Conservation (phyloP, 441 rosid species). For the Manihot esculenta region DNA sequence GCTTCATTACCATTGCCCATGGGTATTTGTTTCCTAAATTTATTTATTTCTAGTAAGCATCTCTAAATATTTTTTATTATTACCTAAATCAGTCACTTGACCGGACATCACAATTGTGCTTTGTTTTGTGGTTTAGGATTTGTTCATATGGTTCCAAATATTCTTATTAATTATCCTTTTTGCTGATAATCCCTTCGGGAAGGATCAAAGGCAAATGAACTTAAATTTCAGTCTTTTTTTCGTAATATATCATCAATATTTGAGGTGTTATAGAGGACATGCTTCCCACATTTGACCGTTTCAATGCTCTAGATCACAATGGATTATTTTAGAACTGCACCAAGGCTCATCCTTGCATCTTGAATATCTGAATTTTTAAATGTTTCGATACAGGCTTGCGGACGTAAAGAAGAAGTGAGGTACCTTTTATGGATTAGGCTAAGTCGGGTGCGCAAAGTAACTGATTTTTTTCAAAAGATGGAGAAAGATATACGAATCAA, state of each 20-base stretch:
- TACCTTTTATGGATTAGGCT: conserved; percentile 87
- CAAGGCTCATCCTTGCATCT: not conserved
- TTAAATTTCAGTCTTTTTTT: not conserved
- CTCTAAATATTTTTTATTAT: not conserved
- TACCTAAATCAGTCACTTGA: not conserved
- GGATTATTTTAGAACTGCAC: not conserved
- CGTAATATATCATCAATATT: too few species aligned
- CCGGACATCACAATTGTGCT: not conserved
- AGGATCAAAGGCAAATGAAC: not conserved
- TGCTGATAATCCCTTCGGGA: not conserved
- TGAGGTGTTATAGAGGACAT: not conserved
- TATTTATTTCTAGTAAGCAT: too few species aligned
- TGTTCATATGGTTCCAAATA: not conserved
- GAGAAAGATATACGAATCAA: conserved; percentile 89
- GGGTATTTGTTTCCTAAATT: too few species aligned
- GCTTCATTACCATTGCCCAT: too few species aligned
- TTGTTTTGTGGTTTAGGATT: not conserved
- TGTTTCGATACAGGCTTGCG: conserved; percentile 47
- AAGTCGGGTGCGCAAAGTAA: conserved; percentile 62
- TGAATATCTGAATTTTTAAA: conserved; percentile 2
- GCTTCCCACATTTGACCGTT: not conserved
- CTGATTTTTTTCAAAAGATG: conserved; percentile 53
- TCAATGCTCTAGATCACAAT: not conserved
- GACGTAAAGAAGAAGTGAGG: conserved; percentile 69
- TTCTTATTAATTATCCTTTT: too few species aligned